Evolutionary conservation across 768 basidiomycete genomes (phyloP).

Genomic region (Lentinus brumalis): DNA sequence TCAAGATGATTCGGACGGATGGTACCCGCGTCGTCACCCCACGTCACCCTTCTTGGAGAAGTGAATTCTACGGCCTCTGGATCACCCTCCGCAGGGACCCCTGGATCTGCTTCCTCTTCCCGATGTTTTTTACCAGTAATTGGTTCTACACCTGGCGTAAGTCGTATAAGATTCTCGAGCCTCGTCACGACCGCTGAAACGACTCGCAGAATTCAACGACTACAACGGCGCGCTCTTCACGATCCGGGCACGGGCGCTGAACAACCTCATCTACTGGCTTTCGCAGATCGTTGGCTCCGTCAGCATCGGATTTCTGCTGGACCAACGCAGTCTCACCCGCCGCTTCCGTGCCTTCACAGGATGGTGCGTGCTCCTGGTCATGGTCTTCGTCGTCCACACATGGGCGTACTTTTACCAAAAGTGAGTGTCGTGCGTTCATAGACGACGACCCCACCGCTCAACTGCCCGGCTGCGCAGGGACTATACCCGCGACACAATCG

Average conservation of each 20-base stretch:
- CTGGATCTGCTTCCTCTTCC: conserved; percentile 73
- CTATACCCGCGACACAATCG: conserved; percentile 59
- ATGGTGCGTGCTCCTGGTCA: conserved; percentile 60
- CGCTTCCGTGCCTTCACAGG: conserved; percentile 72
- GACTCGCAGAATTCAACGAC: conserved; percentile 68
- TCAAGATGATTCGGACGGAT: conserved; percentile 72
- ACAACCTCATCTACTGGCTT: conserved; percentile 80
- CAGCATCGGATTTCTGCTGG: conserved; percentile 69
- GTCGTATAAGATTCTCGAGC: conserved; percentile 23
- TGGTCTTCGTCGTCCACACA: conserved; percentile 69
- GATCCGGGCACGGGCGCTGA: conserved; percentile 75
- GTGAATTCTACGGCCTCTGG: conserved; percentile 71
- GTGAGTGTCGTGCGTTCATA: conserved; percentile 10
- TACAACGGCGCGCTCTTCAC: conserved; percentile 82
- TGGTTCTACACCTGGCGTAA: conserved; percentile 88
- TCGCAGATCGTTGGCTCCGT: conserved; percentile 78
- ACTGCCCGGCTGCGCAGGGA: conserved; percentile 30
- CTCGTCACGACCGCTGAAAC: conserved; percentile 10
- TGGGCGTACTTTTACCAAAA: conserved; percentile 63
- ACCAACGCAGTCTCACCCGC: conserved; percentile 54
- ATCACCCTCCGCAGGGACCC: conserved; percentile 71
- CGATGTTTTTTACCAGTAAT: conserved; percentile 84
- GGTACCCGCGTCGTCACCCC: conserved; percentile 65
- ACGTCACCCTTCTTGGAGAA: conserved; percentile 76
- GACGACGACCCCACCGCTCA: not conserved